Percentiles rank a stretch among this genome's conserved stretches.
phyloP scores from a whole-genome alignment of 305 asterid genomes.

The Galium porrigens region DNA sequence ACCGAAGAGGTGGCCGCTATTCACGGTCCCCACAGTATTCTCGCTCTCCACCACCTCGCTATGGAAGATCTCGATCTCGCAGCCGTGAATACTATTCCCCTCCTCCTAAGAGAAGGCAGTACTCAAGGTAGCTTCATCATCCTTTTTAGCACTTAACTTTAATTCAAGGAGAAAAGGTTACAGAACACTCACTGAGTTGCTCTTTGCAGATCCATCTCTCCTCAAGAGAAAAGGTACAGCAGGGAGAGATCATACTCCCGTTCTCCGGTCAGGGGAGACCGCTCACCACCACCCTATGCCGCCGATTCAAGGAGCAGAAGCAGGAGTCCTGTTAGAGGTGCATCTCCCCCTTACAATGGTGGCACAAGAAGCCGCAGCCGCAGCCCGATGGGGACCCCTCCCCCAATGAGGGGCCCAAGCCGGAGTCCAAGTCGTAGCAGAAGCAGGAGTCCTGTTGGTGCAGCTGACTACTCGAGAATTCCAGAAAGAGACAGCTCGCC shows the following conservation, averaged over 20 bases:
- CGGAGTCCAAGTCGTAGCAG: slow-evolving; percentile 23
- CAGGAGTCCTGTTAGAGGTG: slow-evolving; percentile 38
- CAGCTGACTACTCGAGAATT: slow-evolving; percentile 20
- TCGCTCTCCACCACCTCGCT: slow-evolving; percentile 59
- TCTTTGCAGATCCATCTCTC: slow-evolving; percentile 53
- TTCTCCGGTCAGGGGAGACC: slow-evolving; percentile 33
- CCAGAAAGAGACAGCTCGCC: slow-evolving; percentile 36
- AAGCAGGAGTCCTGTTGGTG: slow-evolving; percentile 26
- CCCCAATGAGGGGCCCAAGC: slow-evolving; percentile 17
- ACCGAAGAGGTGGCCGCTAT: slow-evolving; percentile 60
- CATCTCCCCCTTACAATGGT: slow-evolving; percentile 13
- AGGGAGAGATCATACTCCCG: slow-evolving; percentile 35
- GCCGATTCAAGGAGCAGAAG: slow-evolving; percentile 56
- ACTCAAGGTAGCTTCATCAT: slow-evolving; percentile 42
- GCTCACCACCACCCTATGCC: slow-evolving; percentile 36
- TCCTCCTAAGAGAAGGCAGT: slow-evolving; percentile 49
- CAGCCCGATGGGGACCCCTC: slow-evolving; percentile 13
- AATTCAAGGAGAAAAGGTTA: not conserved
- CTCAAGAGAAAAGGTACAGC: slow-evolving; percentile 44
- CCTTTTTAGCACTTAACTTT: not conserved
- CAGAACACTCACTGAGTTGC: not conserved
- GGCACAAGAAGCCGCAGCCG: slow-evolving; percentile 18
- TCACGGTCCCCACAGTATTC: slow-evolving; percentile 65
- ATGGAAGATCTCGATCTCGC: slow-evolving; percentile 44
- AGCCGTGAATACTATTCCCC: slow-evolving; percentile 55